Evolutionary conservation across 352 stramenopile species (phyloP), one percentile per base, ranked within the genome.

Genomic region (Phytophthora rubi): DNA sequence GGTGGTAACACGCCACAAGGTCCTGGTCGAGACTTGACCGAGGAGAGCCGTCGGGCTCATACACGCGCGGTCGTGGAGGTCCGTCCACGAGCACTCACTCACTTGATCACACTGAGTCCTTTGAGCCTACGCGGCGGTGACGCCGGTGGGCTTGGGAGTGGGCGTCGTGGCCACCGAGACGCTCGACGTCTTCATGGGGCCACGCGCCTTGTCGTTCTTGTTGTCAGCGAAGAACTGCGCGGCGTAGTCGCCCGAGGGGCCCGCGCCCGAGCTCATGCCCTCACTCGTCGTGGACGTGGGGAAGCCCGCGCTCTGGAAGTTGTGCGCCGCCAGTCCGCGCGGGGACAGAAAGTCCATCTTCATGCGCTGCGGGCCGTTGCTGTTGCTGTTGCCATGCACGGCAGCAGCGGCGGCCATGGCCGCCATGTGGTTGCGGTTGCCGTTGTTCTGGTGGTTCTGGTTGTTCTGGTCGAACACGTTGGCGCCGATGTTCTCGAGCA

Each of bases 141-240:
- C 79, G 28, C 79, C 76, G 16, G 79, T 82, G 18, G 76, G 70
- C 55, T 86, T 86, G 23, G 71, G 74, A 18, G 73, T 80, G 13
- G 73, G 62, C n/a, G 74, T 79, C 26, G 73, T 66, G 48, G 73
- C 70, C 0, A 62, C 70, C 23, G 73, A 70, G 35, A 77, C 70
- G 15, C 68, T 74, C 1, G 73, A 77, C 33, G 66, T 71, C 66
- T 82, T 81, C 61, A 76, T 72, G 44, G 67, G 64, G 54, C 69
- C 71, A 45, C 76, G 73, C 9, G 28, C 59, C 62, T 86, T 90
- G 75, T 83, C 74, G 62, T 71, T 75, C 64, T 83, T 86, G 52
- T 65, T 70, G 57, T 88, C 83, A 10, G 81, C 83, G 60, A 91
- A 91, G 68, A 91, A 91, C 64, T 91, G 83, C 37, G 83, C 81